Percentiles rank a stretch among this genome's conserved stretches.
Evolutionary conservation across 2,329 filamentous ascomycete genomes (phyloP).

Genomic region (Calonectria hongkongensis): DNA sequence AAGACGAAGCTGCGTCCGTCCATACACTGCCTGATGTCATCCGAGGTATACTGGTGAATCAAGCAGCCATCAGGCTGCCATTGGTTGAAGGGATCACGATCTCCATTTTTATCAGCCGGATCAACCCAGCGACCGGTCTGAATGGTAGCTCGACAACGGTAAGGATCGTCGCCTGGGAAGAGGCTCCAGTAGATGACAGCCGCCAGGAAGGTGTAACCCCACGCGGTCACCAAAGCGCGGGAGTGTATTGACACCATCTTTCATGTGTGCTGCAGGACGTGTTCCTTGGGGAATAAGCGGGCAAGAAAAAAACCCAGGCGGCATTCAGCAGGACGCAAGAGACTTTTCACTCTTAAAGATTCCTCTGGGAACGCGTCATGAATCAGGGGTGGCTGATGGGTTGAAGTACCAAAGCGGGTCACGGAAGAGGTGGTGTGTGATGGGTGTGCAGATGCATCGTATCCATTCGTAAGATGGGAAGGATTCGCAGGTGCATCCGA

Average conservation of each 20-base stretch:
- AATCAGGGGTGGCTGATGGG: constrained; percentile 14
- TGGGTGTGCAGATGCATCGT: constrained; percentile 1
- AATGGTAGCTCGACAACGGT: constrained; percentile 71
- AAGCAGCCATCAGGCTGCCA: constrained; percentile 77
- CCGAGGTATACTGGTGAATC: constrained; percentile 70
- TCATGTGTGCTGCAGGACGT: neutral
- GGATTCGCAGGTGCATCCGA: constrained; percentile 1
- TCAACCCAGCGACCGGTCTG: constrained; percentile 69
- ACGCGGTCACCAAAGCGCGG: constrained; percentile 3
- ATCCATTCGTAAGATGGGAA: neutral
- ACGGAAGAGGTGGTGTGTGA: constrained; percentile 1
- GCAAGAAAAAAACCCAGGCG: neutral
- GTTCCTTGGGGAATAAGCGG: neutral
- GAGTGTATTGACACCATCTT: constrained; percentile 14
- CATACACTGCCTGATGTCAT: constrained; percentile 71
- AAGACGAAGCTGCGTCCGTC: constrained; percentile 70
- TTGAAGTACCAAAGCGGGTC: neutral
- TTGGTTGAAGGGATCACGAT: constrained; percentile 60
- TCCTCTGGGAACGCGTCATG: constrained; percentile 12
- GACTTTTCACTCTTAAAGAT: neutral
- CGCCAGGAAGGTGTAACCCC: constrained; percentile 19
- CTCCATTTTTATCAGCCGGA: constrained; percentile 55
- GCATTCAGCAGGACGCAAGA: constrained; percentile 1
- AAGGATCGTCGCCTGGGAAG: constrained; percentile 62
- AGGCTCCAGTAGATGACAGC: constrained; percentile 1